Evolutionary conservation across 2,329 filamentous ascomycete species (phyloP).

Genomic region (Trichoderma sp.): DNA sequence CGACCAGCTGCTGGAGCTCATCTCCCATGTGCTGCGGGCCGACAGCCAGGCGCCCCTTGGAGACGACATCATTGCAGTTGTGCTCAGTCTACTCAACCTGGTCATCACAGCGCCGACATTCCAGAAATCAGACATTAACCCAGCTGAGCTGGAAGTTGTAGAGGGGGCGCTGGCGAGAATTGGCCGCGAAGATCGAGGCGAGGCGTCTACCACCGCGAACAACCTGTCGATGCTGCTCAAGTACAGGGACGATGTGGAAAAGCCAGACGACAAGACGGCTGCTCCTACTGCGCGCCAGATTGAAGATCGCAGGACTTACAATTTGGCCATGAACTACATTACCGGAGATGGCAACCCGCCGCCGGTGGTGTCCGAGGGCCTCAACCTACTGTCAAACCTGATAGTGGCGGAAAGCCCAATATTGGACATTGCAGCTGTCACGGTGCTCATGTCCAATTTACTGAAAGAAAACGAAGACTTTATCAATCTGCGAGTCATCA

Average conservation of each 20-base stretch:
- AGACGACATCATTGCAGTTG: constrained; percentile 55
- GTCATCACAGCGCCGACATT: constrained; percentile 62
- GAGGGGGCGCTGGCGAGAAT: constrained; percentile 53
- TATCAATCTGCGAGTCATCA: constrained; percentile 69
- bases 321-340: constrained; percentile 65
- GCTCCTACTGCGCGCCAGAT: constrained; percentile 51
- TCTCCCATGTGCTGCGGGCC: constrained; percentile 60
- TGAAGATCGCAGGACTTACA: constrained; percentile 65
- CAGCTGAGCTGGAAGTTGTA: constrained; percentile 48
- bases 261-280: constrained; percentile 43
- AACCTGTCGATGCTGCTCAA: constrained; percentile 60
- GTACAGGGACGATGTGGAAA: constrained; percentile 58
- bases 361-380: constrained; percentile 66
- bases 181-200: constrained; percentile 42
- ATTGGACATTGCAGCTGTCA: constrained; percentile 66
- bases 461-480: constrained; percentile 70
- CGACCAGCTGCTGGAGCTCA: constrained; percentile 65
- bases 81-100: constrained; percentile 63
- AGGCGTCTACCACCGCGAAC: constrained; percentile 55
- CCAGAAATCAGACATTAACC: constrained; percentile 50
- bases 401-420: constrained; percentile 58
- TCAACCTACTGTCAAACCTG: constrained; percentile 61
- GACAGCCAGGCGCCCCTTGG: constrained; percentile 47
- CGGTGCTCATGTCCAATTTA: constrained; percentile 65
- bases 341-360: constrained; percentile 59